Conservation (phyloP, 2,329 filamentous ascomycete genomes). For the Chaetothyriales sp. region DNA sequence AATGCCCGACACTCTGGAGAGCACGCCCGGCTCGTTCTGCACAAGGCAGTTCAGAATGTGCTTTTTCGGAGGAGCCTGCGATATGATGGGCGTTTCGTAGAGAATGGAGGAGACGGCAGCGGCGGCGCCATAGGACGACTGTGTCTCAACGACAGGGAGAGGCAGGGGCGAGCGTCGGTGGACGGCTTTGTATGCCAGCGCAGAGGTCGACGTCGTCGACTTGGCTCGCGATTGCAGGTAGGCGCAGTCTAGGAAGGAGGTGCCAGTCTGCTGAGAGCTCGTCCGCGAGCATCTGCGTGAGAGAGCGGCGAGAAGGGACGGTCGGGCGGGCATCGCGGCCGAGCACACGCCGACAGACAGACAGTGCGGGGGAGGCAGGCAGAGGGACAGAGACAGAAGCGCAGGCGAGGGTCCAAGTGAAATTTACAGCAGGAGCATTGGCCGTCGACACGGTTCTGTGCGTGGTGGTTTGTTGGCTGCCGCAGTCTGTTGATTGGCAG, state of each 20-base stretch:
- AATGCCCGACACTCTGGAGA: slow-evolving; percentile 92
- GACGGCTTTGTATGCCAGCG: slow-evolving; percentile 92
- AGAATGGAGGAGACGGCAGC: slow-evolving; percentile 96
- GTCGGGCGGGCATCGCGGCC: slow-evolving; percentile 30
- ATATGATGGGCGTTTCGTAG: slow-evolving; percentile 88
- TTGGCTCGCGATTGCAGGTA: slow-evolving; percentile 10
- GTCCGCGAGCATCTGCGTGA: slow-evolving; percentile 11
- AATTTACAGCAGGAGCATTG: too few relatives aligned
- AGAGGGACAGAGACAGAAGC: background rate
- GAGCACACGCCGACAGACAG: background rate
- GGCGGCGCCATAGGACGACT: slow-evolving; percentile 73
- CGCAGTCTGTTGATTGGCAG: too few relatives aligned
- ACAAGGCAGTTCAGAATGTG: slow-evolving; percentile 97
- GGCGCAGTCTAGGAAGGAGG: slow-evolving; percentile 10
- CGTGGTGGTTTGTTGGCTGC: too few relatives aligned
- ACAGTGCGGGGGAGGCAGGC: background rate
- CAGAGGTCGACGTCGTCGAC: slow-evolving; percentile 61
- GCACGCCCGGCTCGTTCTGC: slow-evolving; percentile 94
- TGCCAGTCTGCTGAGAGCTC: slow-evolving; percentile 3
- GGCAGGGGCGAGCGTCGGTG: slow-evolving; percentile 79
- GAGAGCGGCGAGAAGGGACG: slow-evolving; percentile 25
- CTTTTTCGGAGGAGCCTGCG: slow-evolving; percentile 70
- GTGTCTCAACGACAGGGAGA: slow-evolving; percentile 61
- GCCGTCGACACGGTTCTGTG: too few relatives aligned
- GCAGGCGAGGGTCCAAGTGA: background rate